A percentile compares a stretch with the other conserved stretches of the same genome.
These are phyloP conservation scores for Boletus fagicola DNA, from an alignment of 768 basidiomycete species.

Conservation along the genomic window DNA sequence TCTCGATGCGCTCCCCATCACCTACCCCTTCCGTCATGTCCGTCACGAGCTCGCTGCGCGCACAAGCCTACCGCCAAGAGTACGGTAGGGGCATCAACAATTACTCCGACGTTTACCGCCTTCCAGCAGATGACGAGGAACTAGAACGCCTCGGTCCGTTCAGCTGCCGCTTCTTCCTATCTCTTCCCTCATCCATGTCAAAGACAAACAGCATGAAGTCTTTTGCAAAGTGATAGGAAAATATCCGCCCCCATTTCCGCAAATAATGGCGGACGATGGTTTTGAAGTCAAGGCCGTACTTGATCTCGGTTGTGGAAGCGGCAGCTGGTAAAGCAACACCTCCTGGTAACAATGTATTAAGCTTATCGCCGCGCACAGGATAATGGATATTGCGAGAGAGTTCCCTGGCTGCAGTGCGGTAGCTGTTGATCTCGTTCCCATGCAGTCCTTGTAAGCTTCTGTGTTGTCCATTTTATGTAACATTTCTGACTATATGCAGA, in stretches of 20 bases:
- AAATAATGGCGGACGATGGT: conserved; percentile 58
- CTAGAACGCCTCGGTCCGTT: conserved; percentile 61
- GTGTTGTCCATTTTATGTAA: conserved; percentile 9
- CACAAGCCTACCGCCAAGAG: conserved; percentile 59
- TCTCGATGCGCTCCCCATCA: conserved; percentile 61
- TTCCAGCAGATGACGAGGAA: conserved; percentile 80
- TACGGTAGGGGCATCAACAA: conserved; percentile 72
- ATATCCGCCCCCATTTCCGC: conserved; percentile 56
- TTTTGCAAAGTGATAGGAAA: conserved; percentile 65
- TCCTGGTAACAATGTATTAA: not conserved
- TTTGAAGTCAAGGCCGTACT: conserved; percentile 61
- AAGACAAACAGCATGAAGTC: conserved; percentile 68
- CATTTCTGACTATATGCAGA: conserved; percentile 36
- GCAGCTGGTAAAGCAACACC: conserved; percentile 55
- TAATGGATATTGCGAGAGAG: conserved; percentile 69
- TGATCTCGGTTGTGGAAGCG: conserved; percentile 80
- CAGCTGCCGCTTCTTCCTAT: not conserved
- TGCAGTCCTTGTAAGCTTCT: conserved; percentile 62
- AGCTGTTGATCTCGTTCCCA: conserved; percentile 78
- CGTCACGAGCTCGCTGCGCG: conserved; percentile 60
- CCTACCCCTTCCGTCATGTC: conserved; percentile 70
- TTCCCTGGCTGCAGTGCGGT: conserved; percentile 68
- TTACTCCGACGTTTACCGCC: conserved; percentile 73
- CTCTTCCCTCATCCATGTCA: conserved; percentile 9
- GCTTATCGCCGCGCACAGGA: conserved; percentile 46